Evolutionary conservation across 2,329 filamentous ascomycete genomes (phyloP).

Genomic region (Leptographium flavum): DNA sequence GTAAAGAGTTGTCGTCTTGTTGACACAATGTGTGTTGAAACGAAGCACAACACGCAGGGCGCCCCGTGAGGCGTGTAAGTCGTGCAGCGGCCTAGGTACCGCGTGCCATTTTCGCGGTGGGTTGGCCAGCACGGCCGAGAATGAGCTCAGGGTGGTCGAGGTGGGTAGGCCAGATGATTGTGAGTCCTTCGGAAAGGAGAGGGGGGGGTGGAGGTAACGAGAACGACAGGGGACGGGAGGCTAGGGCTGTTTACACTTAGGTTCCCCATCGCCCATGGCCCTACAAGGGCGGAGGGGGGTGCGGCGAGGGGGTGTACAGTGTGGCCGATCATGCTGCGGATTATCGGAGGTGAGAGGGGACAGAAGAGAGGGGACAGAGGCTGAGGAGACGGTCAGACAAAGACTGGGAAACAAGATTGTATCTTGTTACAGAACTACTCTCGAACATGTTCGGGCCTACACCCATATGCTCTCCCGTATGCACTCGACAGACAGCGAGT

Average conservation of each 20-base stretch:
- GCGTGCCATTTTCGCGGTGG: not conserved
- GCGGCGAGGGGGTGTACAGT: not conserved
- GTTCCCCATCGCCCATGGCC: slow-evolving; percentile 6
- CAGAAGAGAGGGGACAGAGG: not conserved
- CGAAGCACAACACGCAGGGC: too few species aligned
- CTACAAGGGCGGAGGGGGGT: slow-evolving; percentile 1
- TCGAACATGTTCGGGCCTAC: too few species aligned
- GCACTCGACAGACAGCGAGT: too few species aligned
- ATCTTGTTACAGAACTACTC: too few species aligned
- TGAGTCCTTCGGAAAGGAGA: not conserved
- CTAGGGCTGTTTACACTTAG: slow-evolving; percentile 9
- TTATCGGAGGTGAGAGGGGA: not conserved
- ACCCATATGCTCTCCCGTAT: too few species aligned
- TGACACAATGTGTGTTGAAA: too few species aligned
- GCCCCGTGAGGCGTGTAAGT: too few species aligned
- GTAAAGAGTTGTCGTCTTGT: too few species aligned
- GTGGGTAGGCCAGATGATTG: not conserved
- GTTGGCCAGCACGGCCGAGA: not conserved
- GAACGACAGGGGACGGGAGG: slow-evolving; percentile 3
- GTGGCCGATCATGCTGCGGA: not conserved
- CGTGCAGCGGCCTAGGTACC: too few species aligned
- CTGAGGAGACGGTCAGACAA: not conserved
- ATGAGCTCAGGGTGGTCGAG: not conserved
- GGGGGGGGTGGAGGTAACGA: not conserved
- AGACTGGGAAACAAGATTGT: too few species aligned